Conservation (phyloP, 2,329 filamentous ascomycete genomes). For the Bipolaris zeicola region DNA sequence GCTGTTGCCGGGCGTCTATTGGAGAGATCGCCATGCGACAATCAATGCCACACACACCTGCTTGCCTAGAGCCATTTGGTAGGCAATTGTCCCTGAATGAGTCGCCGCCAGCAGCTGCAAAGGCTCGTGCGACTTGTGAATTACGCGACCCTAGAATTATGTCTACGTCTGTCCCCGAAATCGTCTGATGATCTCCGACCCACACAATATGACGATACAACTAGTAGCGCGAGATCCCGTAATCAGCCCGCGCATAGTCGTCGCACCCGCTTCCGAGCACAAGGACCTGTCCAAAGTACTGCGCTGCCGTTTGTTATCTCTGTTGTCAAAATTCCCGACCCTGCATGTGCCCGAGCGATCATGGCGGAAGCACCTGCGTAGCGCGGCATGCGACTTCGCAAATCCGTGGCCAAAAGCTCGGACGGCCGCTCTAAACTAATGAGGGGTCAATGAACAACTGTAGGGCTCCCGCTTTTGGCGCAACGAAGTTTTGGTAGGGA, state of each 20-base stretch:
- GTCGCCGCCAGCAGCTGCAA: constrained; percentile 10
- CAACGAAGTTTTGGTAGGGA: constrained; percentile 26
- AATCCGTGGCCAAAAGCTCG: constrained; percentile 25
- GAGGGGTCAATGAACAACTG: constrained; percentile 34
- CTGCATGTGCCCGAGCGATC: constrained; percentile 40
- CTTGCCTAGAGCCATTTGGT: constrained; percentile 15
- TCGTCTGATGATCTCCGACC: constrained; percentile 15
- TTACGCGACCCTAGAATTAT: constrained; percentile 12
- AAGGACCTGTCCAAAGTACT: constrained; percentile 2
- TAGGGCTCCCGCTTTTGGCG: constrained; percentile 37
- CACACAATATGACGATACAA: constrained; percentile 18
- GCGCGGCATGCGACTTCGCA: constrained; percentile 35
- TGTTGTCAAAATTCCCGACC: constrained; percentile 20
- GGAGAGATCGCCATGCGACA: constrained; percentile 41
- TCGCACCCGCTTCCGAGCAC: constrained; percentile 5
- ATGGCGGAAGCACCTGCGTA: constrained; percentile 36
- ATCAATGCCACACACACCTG: constrained; percentile 36
- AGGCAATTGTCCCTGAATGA: constrained; percentile 12
- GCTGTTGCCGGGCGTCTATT: constrained; percentile 42
- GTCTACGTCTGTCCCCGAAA: constrained; percentile 11
- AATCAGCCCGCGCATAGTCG: constrained; percentile 11
- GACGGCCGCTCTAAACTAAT: constrained; percentile 35
- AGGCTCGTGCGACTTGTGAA: constrained; percentile 12
- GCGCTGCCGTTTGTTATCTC: constrained; percentile 16
- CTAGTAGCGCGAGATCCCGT: constrained; percentile 18